Evolutionary conservation across 352 stramenopile genomes (phyloP).

Genomic region (Phytophthora citrophthora): DNA sequence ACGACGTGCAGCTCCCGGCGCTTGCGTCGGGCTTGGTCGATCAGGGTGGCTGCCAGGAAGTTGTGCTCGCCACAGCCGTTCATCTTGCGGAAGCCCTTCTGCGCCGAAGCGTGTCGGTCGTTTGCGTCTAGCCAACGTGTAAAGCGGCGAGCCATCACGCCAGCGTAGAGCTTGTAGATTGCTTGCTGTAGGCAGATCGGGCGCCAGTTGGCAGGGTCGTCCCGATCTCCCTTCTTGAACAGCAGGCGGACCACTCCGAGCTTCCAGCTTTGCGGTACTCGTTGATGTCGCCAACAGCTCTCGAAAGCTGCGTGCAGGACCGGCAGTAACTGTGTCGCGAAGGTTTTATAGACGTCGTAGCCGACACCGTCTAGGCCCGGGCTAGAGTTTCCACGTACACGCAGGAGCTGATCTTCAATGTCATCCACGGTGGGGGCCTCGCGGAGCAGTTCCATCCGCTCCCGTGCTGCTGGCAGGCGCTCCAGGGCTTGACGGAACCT

Average conservation of each 20-base stretch:
- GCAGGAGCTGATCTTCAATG: conserved; percentile 31
- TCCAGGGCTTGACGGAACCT: background rate
- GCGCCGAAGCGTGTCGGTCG: background rate
- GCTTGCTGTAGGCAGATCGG: conserved; percentile 42
- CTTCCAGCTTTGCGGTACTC: conserved; percentile 26
- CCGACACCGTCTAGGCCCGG: conserved; percentile 31
- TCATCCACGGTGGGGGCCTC: conserved; percentile 9
- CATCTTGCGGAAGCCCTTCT: conserved; percentile 38
- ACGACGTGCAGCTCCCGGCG: conserved; percentile 15
- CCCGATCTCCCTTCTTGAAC: conserved; percentile 30
- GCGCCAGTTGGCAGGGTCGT: conserved; percentile 26
- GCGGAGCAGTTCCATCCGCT: no score
- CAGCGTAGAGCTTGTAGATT: conserved; percentile 45
- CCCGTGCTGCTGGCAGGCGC: no score
- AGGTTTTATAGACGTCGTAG: conserved; percentile 26
- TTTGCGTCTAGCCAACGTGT: conserved; percentile 27
- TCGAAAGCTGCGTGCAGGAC: conserved; percentile 9
- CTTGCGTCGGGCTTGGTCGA: conserved; percentile 27
- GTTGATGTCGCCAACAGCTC: conserved; percentile 25
- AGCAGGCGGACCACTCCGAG: conserved; percentile 22
- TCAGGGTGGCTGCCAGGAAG: conserved; percentile 23
- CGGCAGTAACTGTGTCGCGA: conserved; percentile 14
- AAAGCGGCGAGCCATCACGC: conserved; percentile 12
- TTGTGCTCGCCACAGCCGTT: conserved; percentile 43
- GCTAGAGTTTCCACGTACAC: background rate